Evolutionary conservation across 352 stramenopile species (phyloP).

Genomic region (Pythium insidiosum): DNA sequence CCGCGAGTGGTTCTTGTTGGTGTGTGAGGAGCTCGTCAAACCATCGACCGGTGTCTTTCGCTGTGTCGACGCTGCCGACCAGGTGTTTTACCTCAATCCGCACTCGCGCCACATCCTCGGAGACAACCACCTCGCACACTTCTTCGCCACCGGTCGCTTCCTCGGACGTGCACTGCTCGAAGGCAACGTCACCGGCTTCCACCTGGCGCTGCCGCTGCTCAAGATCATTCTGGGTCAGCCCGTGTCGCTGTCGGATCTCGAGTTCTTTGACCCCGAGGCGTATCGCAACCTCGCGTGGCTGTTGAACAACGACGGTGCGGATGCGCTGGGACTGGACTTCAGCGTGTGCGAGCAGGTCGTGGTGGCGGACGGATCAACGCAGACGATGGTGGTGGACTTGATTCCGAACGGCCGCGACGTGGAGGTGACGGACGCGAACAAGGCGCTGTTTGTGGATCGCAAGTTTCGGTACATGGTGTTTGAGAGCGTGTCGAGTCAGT

Average conservation of each 20-base stretch:
- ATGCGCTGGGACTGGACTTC: constrained; percentile 8
- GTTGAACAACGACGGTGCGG: constrained; percentile 18
- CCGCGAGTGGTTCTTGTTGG: constrained; percentile 73
- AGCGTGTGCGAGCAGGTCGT: constrained; percentile 26
- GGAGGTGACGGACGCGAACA: constrained; percentile 83
- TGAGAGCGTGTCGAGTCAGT: constrained; percentile 75
- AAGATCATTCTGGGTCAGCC: constrained; percentile 63
- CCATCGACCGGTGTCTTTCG: constrained; percentile 42
- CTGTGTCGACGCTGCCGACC: constrained; percentile 16
- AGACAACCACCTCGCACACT: constrained; percentile 44
- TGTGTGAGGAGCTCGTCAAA: constrained; percentile 33
- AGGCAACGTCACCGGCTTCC: constrained; percentile 38
- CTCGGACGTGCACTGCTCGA: constrained; percentile 74
- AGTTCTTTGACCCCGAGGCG: constrained; percentile 24
- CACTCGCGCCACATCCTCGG: constrained; percentile 22
- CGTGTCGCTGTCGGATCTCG: constrained; percentile 41
- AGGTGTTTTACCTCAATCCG: constrained; percentile 43
- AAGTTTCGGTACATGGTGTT: constrained; percentile 80
- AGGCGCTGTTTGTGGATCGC: constrained; percentile 77
- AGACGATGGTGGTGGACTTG: constrained; percentile 50
- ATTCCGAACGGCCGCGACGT: constrained; percentile 62
- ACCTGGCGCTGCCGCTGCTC: constrained; percentile 47
- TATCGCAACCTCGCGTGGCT: constrained; percentile 28
- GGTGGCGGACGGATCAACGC: constrained; percentile 30
- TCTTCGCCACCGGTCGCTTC: constrained; percentile 40